phyloP scores from a whole-genome alignment of 495 filamentous ascomycete species.

The Aspergillus taichungensis region DNA sequence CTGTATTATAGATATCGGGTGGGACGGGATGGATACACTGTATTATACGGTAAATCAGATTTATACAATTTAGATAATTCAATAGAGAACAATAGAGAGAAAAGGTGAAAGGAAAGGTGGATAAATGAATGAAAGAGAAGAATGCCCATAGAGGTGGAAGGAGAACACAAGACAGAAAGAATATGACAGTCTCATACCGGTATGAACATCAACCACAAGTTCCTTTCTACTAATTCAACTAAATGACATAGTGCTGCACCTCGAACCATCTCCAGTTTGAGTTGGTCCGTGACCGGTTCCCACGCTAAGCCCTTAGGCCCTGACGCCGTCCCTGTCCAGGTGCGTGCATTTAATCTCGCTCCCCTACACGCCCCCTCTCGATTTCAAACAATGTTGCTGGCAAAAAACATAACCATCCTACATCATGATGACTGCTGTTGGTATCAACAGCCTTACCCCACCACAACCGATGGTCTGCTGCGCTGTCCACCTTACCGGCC shows the following conservation, averaged over 20 bases:
- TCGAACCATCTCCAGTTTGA: slow-evolving; percentile 1
- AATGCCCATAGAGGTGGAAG: neutral
- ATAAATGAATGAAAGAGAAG: neutral
- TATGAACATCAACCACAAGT: too few species aligned
- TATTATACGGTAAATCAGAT: too few species aligned
- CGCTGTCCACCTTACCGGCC: slow-evolving; percentile 4
- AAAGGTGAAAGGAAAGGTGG: neutral
- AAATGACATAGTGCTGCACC: neutral
- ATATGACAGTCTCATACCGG: neutral
- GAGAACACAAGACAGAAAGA: too few species aligned
- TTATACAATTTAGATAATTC: too few species aligned
- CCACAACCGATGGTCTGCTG: neutral
- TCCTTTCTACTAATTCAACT: too few species aligned
- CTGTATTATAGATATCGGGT: too few species aligned
- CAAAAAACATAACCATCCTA: neutral
- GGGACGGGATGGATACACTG: too few species aligned
- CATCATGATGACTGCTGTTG: neutral
- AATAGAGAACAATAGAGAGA: too few species aligned
- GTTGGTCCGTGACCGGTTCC: slow-evolving; percentile 8
- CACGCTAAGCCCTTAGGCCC: slow-evolving; percentile 8
- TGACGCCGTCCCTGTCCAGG: slow-evolving; percentile 6
- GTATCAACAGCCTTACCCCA: neutral
- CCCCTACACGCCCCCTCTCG: too few species aligned
- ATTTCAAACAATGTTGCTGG: neutral
- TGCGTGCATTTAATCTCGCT: slow-evolving; percentile 10